A percentile compares a stretch with the other conserved stretches of the same genome.
Conservation (phyloP, 169 alveolate genomes). For the Plasmodium relictum region DNA sequence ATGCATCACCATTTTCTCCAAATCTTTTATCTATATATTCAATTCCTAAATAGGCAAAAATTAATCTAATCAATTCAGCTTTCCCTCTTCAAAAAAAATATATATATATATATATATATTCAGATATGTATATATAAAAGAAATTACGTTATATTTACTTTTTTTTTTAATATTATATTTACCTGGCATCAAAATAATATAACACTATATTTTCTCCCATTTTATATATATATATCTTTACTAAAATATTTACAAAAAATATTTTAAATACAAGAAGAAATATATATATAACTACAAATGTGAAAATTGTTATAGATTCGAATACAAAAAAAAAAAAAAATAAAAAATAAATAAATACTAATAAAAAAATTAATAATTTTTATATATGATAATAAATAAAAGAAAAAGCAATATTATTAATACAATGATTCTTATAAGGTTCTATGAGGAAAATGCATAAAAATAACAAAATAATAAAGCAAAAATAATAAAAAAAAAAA, state of each 20-base stretch:
- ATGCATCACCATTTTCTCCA: slow-evolving; percentile 72
- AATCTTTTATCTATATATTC: slow-evolving; percentile 58
- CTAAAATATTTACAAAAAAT: not conserved
- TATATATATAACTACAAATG: no score
- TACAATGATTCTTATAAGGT: no score
- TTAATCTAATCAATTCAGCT: slow-evolving; percentile 57
- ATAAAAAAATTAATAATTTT: not conserved
- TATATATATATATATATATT: not conserved
- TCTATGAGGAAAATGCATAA: no score
- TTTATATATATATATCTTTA: not conserved
- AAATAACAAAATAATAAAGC: no score
- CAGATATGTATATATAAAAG: not conserved
- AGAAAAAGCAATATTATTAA: no score
- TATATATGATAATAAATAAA: not conserved
- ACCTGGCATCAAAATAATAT: slow-evolving; percentile 72
- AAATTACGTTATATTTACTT: not conserved
- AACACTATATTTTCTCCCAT: slow-evolving; percentile 50
- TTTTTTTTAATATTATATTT: slow-evolving; percentile 10
- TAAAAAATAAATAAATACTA: not conserved
- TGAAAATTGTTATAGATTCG: not conserved
- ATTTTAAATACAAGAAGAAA: not conserved
- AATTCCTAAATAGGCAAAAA: slow-evolving; percentile 55
- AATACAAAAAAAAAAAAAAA: not conserved
- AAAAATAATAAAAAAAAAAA: no score
- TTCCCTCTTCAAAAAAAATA: slow-evolving; percentile 38